Percentiles rank a stretch among this genome's conserved stretches.
phyloP scores from a whole-genome alignment of 768 basidiomycete species.

The Postia placenta region DNA sequence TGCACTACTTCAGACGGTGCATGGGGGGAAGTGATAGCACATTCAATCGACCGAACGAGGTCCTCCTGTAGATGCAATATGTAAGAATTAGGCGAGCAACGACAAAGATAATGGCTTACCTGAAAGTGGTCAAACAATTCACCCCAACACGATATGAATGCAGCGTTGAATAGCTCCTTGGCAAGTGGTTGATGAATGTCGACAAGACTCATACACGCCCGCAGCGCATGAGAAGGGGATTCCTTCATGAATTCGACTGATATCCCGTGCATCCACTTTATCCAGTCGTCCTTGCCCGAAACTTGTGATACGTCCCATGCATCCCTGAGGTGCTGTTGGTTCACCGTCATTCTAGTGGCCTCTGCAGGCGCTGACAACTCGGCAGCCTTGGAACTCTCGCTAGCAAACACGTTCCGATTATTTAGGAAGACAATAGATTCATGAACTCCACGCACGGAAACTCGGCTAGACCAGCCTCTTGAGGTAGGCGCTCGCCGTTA shows the following conservation, averaged over 20 bases:
- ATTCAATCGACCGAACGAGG: slow-evolving; percentile 84
- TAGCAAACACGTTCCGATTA: slow-evolving; percentile 25
- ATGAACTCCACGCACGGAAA: slow-evolving; percentile 18
- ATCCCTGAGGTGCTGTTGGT: slow-evolving; percentile 94
- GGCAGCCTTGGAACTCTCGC: slow-evolving; percentile 54
- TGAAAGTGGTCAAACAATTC: slow-evolving; percentile 96
- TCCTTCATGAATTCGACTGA: slow-evolving; percentile 97
- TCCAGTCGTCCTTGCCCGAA: slow-evolving; percentile 82
- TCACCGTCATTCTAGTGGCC: slow-evolving; percentile 84
- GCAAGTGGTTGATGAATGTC: slow-evolving; percentile 89
- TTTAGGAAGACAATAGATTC: neutral
- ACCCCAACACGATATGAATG: slow-evolving; percentile 96
- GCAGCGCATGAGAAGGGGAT: slow-evolving; percentile 95
- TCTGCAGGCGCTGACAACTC: slow-evolving; percentile 79
- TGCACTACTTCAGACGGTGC: slow-evolving; percentile 89
- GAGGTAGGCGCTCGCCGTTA: slow-evolving; percentile 87
- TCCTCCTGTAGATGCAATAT: slow-evolving; percentile 61
- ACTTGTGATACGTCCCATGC: slow-evolving; percentile 89
- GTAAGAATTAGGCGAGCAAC: neutral
- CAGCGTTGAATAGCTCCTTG: slow-evolving; percentile 94
- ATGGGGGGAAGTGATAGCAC: slow-evolving; percentile 69
- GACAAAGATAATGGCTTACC: slow-evolving; percentile 37
- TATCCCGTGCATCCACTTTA: slow-evolving; percentile 90
- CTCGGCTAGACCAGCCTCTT: slow-evolving; percentile 62
- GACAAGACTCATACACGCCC: slow-evolving; percentile 92